A percentile compares a stretch with the other conserved stretches of the same genome.
phyloP scores from a whole-genome alignment of 805 yeast species.

The Lipomyces sp. region DNA sequence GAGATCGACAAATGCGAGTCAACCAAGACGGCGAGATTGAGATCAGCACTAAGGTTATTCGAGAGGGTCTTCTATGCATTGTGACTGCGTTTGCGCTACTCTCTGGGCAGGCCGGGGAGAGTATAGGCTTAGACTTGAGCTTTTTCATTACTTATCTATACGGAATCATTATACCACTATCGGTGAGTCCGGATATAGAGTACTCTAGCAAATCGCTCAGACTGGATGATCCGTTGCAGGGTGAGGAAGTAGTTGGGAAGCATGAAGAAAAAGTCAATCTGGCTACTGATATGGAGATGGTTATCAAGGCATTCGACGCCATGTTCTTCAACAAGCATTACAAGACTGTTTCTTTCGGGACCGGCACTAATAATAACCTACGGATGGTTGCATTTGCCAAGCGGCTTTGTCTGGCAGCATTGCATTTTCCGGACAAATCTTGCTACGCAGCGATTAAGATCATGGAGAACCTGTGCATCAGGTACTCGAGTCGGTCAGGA shows the following conservation, averaged over 20 bases:
- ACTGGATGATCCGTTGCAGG: constrained; percentile 72
- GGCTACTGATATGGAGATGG: constrained; percentile 84
- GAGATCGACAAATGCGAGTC: constrained; percentile 31
- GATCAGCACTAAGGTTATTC: constrained; percentile 40
- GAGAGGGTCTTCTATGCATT: constrained; percentile 80
- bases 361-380: constrained; percentile 44
- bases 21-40: constrained; percentile 46
- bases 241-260: background rate
- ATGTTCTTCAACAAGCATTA: constrained; percentile 70
- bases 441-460: constrained; percentile 77
- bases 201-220: constrained; percentile 80
- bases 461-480: constrained; percentile 71
- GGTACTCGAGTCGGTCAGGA: constrained; percentile 54
- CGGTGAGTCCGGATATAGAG: constrained; percentile 83
- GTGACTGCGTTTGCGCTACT: constrained; percentile 89
- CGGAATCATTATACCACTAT: constrained; percentile 64
- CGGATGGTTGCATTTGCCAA: constrained; percentile 78
- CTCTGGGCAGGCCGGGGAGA: constrained; percentile 71
- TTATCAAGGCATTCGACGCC: constrained; percentile 75
- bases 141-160: constrained; percentile 79
- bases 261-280: constrained; percentile 66
- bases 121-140: constrained; percentile 79
- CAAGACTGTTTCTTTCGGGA: constrained; percentile 32
- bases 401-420: constrained; percentile 65
- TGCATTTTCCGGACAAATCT: constrained; percentile 88